A percentile compares a stretch with the other conserved stretches of the same genome.
These are phyloP conservation scores for Glaciozyma martinii DNA, from an alignment of 768 basidiomycete species.

Conservation along the genomic window DNA sequence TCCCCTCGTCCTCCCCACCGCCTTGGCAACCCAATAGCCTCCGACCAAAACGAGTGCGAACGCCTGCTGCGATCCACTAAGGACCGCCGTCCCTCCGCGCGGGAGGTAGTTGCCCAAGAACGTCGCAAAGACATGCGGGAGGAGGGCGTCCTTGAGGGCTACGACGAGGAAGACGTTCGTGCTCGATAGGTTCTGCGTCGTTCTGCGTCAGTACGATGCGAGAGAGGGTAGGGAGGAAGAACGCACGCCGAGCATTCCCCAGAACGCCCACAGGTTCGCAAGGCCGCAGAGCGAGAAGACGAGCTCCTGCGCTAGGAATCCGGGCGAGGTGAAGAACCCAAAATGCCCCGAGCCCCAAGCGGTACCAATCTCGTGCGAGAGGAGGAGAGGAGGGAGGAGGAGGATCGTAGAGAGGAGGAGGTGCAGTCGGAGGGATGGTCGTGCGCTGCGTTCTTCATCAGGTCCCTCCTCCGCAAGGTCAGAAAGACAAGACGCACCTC, in stretches of 20 bases:
- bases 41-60: too few species aligned
- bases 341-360: slow-evolving; percentile 1
- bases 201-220: too few species aligned
- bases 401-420: neutral
- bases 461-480: too few species aligned
- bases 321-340: slow-evolving; percentile 8
- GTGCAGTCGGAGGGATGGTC: neutral
- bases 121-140: neutral
- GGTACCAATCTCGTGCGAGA: slow-evolving; percentile 1
- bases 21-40: too few species aligned
- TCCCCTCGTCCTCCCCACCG: too few species aligned
- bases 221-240: neutral
- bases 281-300: slow-evolving; percentile 1
- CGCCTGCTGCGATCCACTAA: too few species aligned
- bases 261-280: neutral
- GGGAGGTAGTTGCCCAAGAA: slow-evolving; percentile 2
- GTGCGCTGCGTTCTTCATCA: too few species aligned
- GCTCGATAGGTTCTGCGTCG: neutral
- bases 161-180: neutral
- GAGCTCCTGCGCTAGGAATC: slow-evolving; percentile 7
- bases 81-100: too few species aligned
- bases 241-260: neutral
- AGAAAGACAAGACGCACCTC: too few species aligned
- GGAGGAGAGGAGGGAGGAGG: neutral
- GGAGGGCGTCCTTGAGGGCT: slow-evolving; percentile 3